Conservation (phyloP, 2,329 filamentous ascomycete genomes). For the Coniochaeta sp. region DNA sequence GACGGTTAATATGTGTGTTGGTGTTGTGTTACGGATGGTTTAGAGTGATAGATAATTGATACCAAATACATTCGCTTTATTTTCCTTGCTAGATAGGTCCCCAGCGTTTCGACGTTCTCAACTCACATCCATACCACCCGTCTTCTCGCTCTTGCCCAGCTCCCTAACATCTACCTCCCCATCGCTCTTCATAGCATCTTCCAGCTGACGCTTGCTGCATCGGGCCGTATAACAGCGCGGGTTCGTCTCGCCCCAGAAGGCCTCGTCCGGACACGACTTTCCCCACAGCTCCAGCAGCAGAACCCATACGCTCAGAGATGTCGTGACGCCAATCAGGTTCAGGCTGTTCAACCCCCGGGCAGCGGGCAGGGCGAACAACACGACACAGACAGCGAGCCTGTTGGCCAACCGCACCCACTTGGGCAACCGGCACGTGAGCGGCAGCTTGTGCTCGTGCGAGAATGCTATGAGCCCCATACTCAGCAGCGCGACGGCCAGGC, state of each 20-base stretch:
- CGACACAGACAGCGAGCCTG: constrained; percentile 38
- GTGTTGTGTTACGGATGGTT: background rate
- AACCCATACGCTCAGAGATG: constrained; percentile 35
- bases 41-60: background rate
- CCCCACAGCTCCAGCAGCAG: constrained; percentile 42
- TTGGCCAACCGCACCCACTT: constrained; percentile 44
- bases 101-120: constrained; percentile 2
- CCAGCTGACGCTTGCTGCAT: constrained; percentile 30
- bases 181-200: constrained; percentile 17
- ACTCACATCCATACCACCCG: constrained; percentile 15
- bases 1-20: no score
- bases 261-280: constrained; percentile 34
- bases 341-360: constrained; percentile 37
- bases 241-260: constrained; percentile 30
- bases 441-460: constrained; percentile 47
- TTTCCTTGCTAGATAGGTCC: background rate
- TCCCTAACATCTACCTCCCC: constrained; percentile 18
- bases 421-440: constrained; percentile 37
- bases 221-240: constrained; percentile 28
- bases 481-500: constrained; percentile 46
- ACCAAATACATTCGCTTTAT: background rate
- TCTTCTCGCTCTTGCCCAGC: constrained; percentile 18
- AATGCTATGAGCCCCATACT: constrained; percentile 48
- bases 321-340: constrained; percentile 35
- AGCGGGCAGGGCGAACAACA: constrained; percentile 46